phyloP scores from a whole-genome alignment of 345 rosid species.

The Combretum micranthum region DNA sequence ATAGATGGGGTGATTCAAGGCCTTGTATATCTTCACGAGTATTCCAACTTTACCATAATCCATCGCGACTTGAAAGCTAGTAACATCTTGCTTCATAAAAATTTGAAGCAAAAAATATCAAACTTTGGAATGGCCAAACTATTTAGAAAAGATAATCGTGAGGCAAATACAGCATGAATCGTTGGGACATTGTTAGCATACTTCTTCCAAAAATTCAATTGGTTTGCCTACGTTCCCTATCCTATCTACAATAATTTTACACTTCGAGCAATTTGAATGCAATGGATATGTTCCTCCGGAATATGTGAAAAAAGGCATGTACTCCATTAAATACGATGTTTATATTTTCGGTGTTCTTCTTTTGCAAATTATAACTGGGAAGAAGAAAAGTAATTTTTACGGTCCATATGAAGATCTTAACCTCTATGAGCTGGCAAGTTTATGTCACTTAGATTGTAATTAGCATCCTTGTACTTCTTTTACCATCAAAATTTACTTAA shows the following conservation, averaged over 20 bases:
- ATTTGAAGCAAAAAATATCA: conserved; percentile 37
- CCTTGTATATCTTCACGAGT: conserved; percentile 26
- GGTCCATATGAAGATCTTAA: neutral
- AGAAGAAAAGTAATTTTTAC: neutral
- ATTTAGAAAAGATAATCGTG: conserved; percentile 20
- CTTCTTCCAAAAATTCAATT: neutral
- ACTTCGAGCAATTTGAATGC: neutral
- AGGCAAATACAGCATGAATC: conserved; percentile 21
- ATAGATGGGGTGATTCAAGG: conserved; percentile 24
- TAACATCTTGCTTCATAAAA: conserved; percentile 34
- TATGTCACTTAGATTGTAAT: neutral
- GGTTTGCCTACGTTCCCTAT: neutral
- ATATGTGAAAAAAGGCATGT: conserved; percentile 10
- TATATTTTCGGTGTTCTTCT: conserved; percentile 15
- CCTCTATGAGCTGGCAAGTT: conserved; percentile 1
- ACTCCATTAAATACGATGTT: conserved; percentile 16
- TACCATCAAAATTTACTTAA: neutral
- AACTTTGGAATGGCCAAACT: conserved; percentile 49
- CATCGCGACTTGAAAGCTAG: conserved; percentile 30
- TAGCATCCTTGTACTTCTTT: neutral
- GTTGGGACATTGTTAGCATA: conserved; percentile 38
- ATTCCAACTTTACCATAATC: conserved; percentile 15
- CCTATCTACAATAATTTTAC: neutral
- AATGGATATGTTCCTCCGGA: conserved; percentile 16
- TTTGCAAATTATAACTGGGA: conserved; percentile 13